Evolutionary conservation across 495 filamentous ascomycete genomes (phyloP), one percentile per base, ranked within the genome.

Genomic region (Talaromyces trachyspermus): DNA sequence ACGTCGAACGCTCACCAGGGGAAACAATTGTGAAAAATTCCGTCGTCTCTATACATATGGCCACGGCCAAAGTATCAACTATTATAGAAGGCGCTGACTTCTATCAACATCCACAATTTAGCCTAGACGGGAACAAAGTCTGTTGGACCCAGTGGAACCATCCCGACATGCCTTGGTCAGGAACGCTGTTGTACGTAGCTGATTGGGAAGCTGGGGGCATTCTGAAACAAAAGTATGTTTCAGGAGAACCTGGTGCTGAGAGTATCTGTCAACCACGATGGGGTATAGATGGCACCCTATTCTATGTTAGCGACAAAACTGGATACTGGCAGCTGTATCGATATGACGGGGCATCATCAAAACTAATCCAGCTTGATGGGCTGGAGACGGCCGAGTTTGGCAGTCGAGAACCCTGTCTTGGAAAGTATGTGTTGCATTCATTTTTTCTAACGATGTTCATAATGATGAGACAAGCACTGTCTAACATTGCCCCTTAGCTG

Each of bases 131-230:
- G 1, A 58, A 54, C 17, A 56, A 59, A 46, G 51, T 76, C 11
- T 68, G 59, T 9, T 76, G 73, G 71, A 62, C 71, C 36, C 63
- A 76, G 47, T 76, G 72, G 71, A 54, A 66, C 27, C 70, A 76
- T 55, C 74, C 72, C 0, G 63, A 68, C 45, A 70, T 75, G 65
- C 71, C 72, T 5, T 76, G 70, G 63, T 63, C 61, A 0, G 69
- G 66, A 2, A 66, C 61, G n/a, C 54, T 63, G 43, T 52, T 77
- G 7, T 63, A 62, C 48, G 10, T 63, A 23, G 69, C 63, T 4
- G 52, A 63, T 6, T 75, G 65, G 65, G 15, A 40, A 11, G 30
- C 54, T 41, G 59, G 61, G n/a, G 18, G 37, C 2, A 19, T 65
- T 9, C 23, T 27, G 0, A 58, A 61, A 46, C 33, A 36, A n/a